Evolutionary conservation across 73 alveolate genomes (phyloP), one percentile per base, ranked within the genome.

Genomic region (Tetrahymena borealis): DNA sequence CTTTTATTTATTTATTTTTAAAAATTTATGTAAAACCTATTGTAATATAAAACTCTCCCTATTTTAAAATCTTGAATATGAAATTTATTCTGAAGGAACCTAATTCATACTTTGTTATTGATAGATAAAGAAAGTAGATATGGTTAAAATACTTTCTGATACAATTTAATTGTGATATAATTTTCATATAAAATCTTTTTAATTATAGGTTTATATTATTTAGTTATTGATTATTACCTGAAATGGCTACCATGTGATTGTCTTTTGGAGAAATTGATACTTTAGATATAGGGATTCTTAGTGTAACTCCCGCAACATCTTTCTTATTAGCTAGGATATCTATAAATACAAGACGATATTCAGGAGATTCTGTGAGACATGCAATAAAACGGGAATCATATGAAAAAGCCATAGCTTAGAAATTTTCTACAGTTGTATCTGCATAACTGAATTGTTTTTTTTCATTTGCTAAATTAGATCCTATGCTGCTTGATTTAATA

Each of bases 261-360:
- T 98, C 99, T 40, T 94, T 97, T 9, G 99, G 99, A 60, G 96
- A 94, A 39, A 98, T 95, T 18, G 99, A 91, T 7, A 98, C 94
- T 92, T 95, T 95, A 12, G 98, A 94, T 39, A 98, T 90, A 24
- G 38, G 92, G 33, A 39, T 38, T 37, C 96, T 94, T 39, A 95
- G 79, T 28, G 91, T 78, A 40, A 92, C 94, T 93, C 40, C 90
- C 33, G 95, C 97, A 39, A 95, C 90, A 39, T 40, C 94, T 40
- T 91, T 91, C 93, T 90, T 92, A 41, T 94, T 79, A 18, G 85
- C 85, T 33, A 93, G 43, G 18, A 94, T 91, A 43, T 95, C 97
- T 78, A 96, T 91, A 33, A 95, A 94, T 12, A 94, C 39, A 20
- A 94, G 93, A 36, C 60, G 41, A 91, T 79, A 94, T 18, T 95